Evolutionary conservation across 495 filamentous ascomycete genomes (phyloP), one percentile per base, ranked within the genome.

Genomic region (Aspergillus homomorphus): DNA sequence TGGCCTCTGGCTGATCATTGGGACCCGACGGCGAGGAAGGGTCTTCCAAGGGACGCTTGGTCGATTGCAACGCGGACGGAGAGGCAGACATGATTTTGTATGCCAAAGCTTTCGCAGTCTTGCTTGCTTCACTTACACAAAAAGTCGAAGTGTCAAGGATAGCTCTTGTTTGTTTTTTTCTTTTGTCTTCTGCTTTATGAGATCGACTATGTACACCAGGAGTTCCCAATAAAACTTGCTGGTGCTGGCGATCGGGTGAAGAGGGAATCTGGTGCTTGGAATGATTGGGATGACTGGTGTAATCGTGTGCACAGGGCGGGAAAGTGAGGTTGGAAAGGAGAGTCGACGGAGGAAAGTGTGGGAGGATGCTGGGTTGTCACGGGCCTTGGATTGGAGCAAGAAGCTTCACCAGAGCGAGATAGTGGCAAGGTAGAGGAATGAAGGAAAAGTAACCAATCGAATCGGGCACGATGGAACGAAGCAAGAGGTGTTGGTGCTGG

Each of bases 31-130:
- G 92, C 3, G 94, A 98, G 44, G 94, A 98, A 30, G 92, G 86
- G 68, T 98, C 94, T 80, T 98, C 94, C 51, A 98, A 85, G 60
- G 94, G 94, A 61, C 94, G 92, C 82, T 98, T 98, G 67, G 90
- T 81, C 43, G 87, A 87, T 64, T 81, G 83, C 60, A 80, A 74
- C 54, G 79, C 80, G 58, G 84, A 80, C 19, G 85, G 85, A 62
- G 85, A 85, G 53, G 82, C 82, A 62, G 84, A 87, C 84, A 87
- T 87, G 45, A 49, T 81, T 62, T 62, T 57, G 38, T 38, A 24
- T 63, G 53, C 51, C 56, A 56, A 38, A 41, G 53, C 60, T 69
- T 65, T n/a, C 61, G 61, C 64, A 66, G 61, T 55, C 62, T 69
- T 51, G 7, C 22, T 62, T 74, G 69, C 63, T 72, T 73, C 67